Evolutionary conservation across 2,329 filamentous ascomycete species (phyloP).

Genomic region (Sporothrix sp.): DNA sequence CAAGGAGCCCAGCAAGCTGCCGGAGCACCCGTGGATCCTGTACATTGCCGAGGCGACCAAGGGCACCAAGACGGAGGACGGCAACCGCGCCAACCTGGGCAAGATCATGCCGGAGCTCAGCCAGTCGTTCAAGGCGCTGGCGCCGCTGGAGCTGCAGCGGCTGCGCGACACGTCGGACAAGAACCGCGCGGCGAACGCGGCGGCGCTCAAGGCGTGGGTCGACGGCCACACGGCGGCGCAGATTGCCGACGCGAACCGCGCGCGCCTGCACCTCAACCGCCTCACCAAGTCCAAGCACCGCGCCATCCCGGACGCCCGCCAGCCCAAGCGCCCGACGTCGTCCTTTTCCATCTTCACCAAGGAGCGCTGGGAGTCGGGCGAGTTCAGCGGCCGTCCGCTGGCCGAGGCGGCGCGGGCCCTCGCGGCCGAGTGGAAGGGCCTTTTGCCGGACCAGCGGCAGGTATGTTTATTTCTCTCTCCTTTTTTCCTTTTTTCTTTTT

Average conservation of each 20-base stretch:
- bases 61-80: conserved; percentile 13
- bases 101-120: conserved; percentile 22
- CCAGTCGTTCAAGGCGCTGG: conserved; percentile 31
- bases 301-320: conserved; percentile 37
- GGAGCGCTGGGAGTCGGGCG: conserved; percentile 28
- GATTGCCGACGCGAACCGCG: conserved; percentile 38
- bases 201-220: conserved; percentile 39
- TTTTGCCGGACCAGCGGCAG: conserved; percentile 34
- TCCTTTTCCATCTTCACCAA: conserved; percentile 31
- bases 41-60: conserved; percentile 27
- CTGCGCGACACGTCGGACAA: conserved; percentile 26
- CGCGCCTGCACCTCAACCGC: conserved; percentile 34
- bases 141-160: conserved; percentile 32
- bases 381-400: conserved; percentile 13
- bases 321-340: conserved; percentile 30
- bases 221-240: conserved; percentile 30
- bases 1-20: conserved; percentile 28
- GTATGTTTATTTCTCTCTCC: conserved; percentile 22
- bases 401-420: conserved; percentile 22
- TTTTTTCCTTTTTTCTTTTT: not conserved
- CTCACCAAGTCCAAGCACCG: conserved; percentile 23
- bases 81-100: conserved; percentile 7
- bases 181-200: conserved; percentile 34
- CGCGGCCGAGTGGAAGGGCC: conserved; percentile 32
- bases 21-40: conserved; percentile 29